Conservation (phyloP, 2,329 filamentous ascomycete species). For the Chrysosporium queenslandicum region DNA sequence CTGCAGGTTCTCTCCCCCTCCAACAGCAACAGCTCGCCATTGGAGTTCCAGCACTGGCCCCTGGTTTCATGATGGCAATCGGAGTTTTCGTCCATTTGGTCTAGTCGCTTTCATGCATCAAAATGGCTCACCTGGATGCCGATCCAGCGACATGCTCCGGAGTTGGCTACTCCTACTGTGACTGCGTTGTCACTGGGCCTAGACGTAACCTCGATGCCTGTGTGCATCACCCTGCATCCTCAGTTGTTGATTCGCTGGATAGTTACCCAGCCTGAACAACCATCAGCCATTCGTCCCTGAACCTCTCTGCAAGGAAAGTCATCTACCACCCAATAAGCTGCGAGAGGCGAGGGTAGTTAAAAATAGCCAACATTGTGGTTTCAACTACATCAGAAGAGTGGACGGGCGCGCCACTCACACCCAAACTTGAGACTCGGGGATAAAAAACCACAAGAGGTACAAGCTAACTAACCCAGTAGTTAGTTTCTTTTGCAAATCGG, state of each 20-base stretch:
- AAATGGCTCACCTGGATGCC: conserved; percentile 1
- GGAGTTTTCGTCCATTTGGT: neutral
- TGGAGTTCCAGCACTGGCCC: neutral
- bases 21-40: too few relatives aligned
- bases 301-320: too few relatives aligned
- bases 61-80: conserved; percentile 5
- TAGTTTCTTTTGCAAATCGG: neutral
- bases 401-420: neutral
- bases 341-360: conserved; percentile 5
- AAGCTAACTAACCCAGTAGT: neutral
- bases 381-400: neutral
- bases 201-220: neutral
- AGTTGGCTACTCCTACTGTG: too few relatives aligned
- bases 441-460: neutral
- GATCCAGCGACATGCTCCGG: neutral
- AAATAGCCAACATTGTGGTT: conserved; percentile 8
- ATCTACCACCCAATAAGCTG: too few relatives aligned
- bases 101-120: neutral
- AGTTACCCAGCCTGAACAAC: too few relatives aligned
- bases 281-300: too few relatives aligned
- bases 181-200: too few relatives aligned
- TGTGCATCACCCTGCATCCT: neutral
- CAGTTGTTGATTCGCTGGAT: neutral
- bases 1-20: neutral
- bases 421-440: neutral